Base-by-base conservation (phyloP, 768 basidiomycete genomes). In the Auricularia sp. region DNA sequence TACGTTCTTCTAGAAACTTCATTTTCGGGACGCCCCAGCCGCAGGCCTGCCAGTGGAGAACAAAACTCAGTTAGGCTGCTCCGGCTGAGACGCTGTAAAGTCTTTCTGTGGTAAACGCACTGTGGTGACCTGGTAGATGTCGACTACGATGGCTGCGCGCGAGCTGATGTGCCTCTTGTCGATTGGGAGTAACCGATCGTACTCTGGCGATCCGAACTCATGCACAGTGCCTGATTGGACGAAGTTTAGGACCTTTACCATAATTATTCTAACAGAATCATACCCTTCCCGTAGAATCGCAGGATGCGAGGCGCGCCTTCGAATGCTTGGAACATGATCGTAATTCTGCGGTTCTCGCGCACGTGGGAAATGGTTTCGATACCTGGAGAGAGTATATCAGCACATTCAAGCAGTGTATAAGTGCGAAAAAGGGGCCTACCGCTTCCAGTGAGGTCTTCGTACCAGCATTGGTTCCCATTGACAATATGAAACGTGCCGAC, bases 381-480 rank as follows among this genome's bases (percentile, higher is more conserved):
- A 8, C 84, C 83, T 85, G 60, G 29, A 14, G n/a, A 18, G 7
- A 10, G 42, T 18, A 42, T 35, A 8, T 23, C 23, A 14, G 23
- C n/a, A 3, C 61, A 18, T 61, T 39, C 36, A 7, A 36, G 21
- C 14, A 14, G n/a, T 61, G 23, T 3, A n/a, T 58, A 29, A 61
- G 61, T 1, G 61, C 21, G n/a, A 42, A 36, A 5, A 54, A 54
- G 35, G 16, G 21, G 76, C 79, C 51, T 65, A 86, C 87, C 87
- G 66, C 85, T 84, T 8, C 88, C 88, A 21, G 83, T 84, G 56
- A 87, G 77, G 70, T 90, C 87, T 69, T 90, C 86, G 67, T 90
- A 90, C 88, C 87, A 89, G 2, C 86, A 84, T 58, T 73, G 75
- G 51, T 77, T 81, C 21, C 79, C 72, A 64, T 82, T 75, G 16